These are phyloP conservation scores for Stachybotrys chartarum DNA, from an alignment of 2,329 filamentous ascomycete genomes.

Conservation along the genomic window DNA sequence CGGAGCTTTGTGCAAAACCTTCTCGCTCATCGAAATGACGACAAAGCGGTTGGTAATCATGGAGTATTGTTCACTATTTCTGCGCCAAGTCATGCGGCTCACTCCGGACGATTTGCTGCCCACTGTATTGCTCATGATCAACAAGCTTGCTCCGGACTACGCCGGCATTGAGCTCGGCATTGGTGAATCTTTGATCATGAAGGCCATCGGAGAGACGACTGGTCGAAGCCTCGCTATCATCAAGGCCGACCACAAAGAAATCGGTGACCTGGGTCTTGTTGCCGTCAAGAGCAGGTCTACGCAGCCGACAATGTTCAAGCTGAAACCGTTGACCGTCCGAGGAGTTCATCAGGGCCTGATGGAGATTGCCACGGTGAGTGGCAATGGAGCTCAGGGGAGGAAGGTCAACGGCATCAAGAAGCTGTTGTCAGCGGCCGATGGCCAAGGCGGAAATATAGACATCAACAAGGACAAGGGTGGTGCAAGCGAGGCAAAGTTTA, in stretches of 20 bases:
- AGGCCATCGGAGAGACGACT: conserved; percentile 91
- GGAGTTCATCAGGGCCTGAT: conserved; percentile 85
- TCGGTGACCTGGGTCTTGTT: conserved; percentile 89
- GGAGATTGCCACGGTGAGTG: conserved; percentile 78
- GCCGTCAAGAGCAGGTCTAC: conserved; percentile 93
- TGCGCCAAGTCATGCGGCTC: conserved; percentile 87
- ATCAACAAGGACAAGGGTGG: conserved; percentile 90
- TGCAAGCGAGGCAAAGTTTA: conserved; percentile 88
- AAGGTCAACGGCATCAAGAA: conserved; percentile 97
- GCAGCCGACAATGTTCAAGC: conserved; percentile 97
- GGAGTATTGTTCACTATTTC: conserved; percentile 81
- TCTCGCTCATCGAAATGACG: conserved; percentile 91
- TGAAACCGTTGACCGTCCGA: conserved; percentile 78
- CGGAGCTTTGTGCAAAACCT: conserved; percentile 87
- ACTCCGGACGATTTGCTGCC: conserved; percentile 83
- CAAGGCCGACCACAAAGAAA: conserved; percentile 92
- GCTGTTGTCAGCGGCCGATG: conserved; percentile 82
- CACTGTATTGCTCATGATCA: conserved; percentile 92
- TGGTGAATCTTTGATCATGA: conserved; percentile 97
- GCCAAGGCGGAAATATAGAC: conserved; percentile 72
- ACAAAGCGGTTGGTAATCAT: conserved; percentile 84
- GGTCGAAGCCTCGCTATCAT: conserved; percentile 83
- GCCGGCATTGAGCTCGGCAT: conserved; percentile 97
- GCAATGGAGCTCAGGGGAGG: conserved; percentile 78
- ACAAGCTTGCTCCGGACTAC: conserved; percentile 95